Base-by-base conservation (phyloP, 108 stramenopile genomes). In the Nitzschia sp. region DNA sequence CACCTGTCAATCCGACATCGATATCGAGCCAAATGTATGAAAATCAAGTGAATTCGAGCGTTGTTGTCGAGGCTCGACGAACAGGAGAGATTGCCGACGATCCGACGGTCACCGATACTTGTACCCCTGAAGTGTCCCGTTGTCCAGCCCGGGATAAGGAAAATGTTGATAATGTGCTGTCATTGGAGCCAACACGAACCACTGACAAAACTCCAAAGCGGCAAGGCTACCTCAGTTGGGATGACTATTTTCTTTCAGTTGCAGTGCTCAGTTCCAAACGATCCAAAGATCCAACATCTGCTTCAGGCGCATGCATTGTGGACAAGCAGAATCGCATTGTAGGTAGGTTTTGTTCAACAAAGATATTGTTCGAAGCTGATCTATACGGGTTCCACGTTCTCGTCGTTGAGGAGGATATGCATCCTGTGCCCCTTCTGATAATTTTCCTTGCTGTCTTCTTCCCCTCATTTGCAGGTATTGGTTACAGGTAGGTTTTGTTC, bases 241-340 rank as follows among this genome's bases (percentile, higher is more conserved):
- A 97, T 53, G 97, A 97, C 52, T 99, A 99, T 80, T 99, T 99
- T 76, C 88, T 96, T 73, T 80, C 87, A 3, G 81, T 97, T 16
- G 96, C 98, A n/a, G 78, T 86, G 34, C 71, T 99, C 29, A 85
- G 85, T 45, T 80, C 94, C 13, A 85, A 82, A 68, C 83, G 98
- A 27, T 97, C 96, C 19, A 99, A 99, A 55, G 98, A 99, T 70
- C 98, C 98, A 13, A 26, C 63, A 0, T 46, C 55, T 15, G 73
- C 80, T 13, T 52, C 71, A 33, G 91, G 91, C 17, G 90, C 94
- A 6, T 92, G 87, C 61, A 85, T 90, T 26, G 88, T 87, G 0
- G 87, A 92, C 69, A 53, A 63, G 1, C 56, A 82, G 53, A 95
- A 95, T 48, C 84, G 96, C 11, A 95, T 99, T 64, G 91, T 98